A percentile compares a stretch with the other conserved stretches of the same genome.
phyloP scores from a whole-genome alignment of 805 yeast genomes.

The Sporopachydermia lactativora region DNA sequence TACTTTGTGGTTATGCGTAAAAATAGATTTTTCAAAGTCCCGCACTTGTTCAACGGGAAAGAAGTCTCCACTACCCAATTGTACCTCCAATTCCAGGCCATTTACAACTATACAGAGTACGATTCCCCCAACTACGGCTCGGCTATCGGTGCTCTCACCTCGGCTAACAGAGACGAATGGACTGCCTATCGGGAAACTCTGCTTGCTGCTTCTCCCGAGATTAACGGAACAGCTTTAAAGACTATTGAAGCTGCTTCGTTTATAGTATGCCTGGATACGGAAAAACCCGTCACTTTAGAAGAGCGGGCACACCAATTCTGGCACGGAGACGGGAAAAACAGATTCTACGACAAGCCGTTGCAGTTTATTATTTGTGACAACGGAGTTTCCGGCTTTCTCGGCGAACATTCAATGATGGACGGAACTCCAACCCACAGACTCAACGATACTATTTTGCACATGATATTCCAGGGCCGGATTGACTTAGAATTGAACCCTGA shows the following conservation, averaged over 20 bases:
- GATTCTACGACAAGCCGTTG: conserved; percentile 67
- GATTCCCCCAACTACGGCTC: conserved; percentile 11
- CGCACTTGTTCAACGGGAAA: conserved; percentile 36
- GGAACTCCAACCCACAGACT: conserved; percentile 70
- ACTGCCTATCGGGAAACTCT: conserved; percentile 36
- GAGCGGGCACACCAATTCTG: conserved; percentile 57
- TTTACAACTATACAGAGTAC: conserved; percentile 6
- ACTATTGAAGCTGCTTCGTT: conserved; percentile 53
- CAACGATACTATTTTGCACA: conserved; percentile 43
- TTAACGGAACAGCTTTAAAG: conserved; percentile 38
- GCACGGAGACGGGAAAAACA: conserved; percentile 69
- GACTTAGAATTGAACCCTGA: conserved; percentile 12
- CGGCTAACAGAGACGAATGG: conserved; percentile 62
- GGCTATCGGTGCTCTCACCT: conserved; percentile 53
- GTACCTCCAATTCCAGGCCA: not conserved
- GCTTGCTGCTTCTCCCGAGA: conserved; percentile 29
- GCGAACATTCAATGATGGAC: conserved; percentile 78
- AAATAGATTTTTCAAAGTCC: conserved; percentile 53
- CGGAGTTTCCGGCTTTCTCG: conserved; percentile 66
- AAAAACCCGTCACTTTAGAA: conserved; percentile 48
- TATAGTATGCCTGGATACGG: conserved; percentile 50
- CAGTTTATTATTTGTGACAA: conserved; percentile 54
- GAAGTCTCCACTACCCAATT: conserved; percentile 14
- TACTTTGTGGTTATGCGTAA: conserved; percentile 46
- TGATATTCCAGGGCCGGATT: conserved; percentile 28